Conservation (phyloP, 2,329 filamentous ascomycete species). For the Monilinia fructigena region DNA sequence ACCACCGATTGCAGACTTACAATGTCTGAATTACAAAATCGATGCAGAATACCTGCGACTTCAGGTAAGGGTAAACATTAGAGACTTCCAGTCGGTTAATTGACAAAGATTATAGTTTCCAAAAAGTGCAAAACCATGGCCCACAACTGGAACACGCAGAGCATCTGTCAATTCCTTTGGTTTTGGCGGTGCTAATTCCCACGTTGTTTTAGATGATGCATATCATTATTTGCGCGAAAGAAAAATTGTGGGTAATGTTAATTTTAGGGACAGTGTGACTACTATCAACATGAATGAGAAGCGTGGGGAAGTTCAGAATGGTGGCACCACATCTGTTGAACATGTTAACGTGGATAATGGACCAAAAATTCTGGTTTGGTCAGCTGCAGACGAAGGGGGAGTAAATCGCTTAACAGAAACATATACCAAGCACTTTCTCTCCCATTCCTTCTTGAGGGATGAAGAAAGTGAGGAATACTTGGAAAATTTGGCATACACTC, state of each 20-base stretch:
- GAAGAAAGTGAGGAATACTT: conserved; percentile 15
- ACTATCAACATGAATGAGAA: neutral
- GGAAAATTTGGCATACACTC: conserved; percentile 22
- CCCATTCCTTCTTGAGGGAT: no score
- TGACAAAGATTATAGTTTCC: neutral
- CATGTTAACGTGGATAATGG: no score
- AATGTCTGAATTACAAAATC: neutral
- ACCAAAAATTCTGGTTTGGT: neutral
- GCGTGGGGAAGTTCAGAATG: no score
- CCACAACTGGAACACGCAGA: conserved; percentile 20
- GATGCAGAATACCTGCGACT: neutral
- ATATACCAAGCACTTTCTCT: neutral
- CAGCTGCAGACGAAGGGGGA: conserved; percentile 7
- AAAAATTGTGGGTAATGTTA: neutral
- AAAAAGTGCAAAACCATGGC: conserved; percentile 8
- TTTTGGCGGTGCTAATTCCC: conserved; percentile 25
- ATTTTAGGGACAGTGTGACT: neutral
- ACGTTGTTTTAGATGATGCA: conserved; percentile 25
- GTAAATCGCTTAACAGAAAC: neutral
- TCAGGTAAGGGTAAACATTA: conserved; percentile 12
- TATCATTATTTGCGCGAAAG: conserved; percentile 1
- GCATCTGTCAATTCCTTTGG: conserved; percentile 27
- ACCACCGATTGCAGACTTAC: neutral
- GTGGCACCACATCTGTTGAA: no score
- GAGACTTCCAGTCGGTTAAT: neutral